Percentiles rank a stretch among this genome's conserved stretches.
phyloP scores from a whole-genome alignment of 139 green algal species.

The Chlamydomonas schloesseri region DNA sequence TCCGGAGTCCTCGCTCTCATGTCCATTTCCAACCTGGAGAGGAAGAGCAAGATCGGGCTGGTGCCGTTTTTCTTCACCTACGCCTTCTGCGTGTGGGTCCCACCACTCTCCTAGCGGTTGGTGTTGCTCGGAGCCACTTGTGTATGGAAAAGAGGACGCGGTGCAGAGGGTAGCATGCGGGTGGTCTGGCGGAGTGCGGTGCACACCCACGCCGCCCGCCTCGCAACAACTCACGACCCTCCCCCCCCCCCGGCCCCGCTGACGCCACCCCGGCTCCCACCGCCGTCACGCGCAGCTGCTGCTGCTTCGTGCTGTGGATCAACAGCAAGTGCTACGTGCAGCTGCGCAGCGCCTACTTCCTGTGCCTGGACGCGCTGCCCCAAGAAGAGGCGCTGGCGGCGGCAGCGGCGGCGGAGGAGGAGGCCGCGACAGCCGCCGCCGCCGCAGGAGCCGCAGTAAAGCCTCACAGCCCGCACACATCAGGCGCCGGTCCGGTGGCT shows the following conservation, averaged over 20 bases:
- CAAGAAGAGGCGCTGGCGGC: not conserved
- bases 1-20: not conserved
- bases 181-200: no score
- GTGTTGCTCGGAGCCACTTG: no score
- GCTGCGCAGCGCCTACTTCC: constrained; percentile 11
- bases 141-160: no score
- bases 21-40: not conserved
- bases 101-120: no score
- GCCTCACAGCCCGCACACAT: no score
- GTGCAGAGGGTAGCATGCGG: no score
- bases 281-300: not conserved
- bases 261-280: not conserved
- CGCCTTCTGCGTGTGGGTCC: not conserved
- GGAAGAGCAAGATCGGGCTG: not conserved
- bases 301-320: constrained; percentile 22
- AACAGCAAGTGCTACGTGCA: constrained; percentile 30
- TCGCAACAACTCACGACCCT: no score
- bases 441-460: not conserved
- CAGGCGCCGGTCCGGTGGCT: no score
- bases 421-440: no score
- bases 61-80: constrained; percentile 19
- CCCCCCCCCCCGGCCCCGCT: not conserved
- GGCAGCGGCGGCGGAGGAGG: not conserved
- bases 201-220: no score
- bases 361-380: constrained; percentile 20